Conservation (phyloP, 163 green algal genomes). For the Chlorella variabilis region DNA sequence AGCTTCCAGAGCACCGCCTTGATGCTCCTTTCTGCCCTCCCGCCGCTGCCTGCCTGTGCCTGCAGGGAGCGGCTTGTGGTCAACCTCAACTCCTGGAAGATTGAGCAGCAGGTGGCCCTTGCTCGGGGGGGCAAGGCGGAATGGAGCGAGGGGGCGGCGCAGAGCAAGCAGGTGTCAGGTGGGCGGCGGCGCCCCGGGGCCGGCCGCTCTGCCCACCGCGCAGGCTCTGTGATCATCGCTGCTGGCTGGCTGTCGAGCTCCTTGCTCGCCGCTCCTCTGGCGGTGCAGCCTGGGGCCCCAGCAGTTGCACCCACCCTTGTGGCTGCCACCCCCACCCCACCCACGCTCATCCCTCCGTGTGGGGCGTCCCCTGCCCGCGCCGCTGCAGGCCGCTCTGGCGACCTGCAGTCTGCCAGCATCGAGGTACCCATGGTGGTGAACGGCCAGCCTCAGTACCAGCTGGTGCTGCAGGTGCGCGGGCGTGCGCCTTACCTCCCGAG, state of each 20-base stretch:
- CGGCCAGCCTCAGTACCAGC: constrained; percentile 48
- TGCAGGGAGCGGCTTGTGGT: constrained; percentile 64
- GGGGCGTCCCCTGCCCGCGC: no score
- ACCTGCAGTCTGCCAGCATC: constrained; percentile 31
- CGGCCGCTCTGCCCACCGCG: no score
- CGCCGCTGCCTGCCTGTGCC: no score
- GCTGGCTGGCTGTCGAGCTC: no score
- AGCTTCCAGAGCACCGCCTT: no score
- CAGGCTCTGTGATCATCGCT: no score
- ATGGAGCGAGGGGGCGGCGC: constrained; percentile 4
- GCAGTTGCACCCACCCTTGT: no score
- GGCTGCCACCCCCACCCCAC: no score
- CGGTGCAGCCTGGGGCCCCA: no score
- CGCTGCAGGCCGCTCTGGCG: constrained; percentile 7
- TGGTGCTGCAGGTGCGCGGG: constrained; percentile 35
- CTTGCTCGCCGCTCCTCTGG: no score
- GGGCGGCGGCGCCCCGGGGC: not conserved
- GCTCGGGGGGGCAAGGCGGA: constrained; percentile 10
- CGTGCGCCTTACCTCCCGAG: no score
- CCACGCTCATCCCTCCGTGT: not conserved
- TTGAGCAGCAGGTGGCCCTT: constrained; percentile 51
- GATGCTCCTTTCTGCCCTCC: no score
- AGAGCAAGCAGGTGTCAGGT: constrained; percentile 17
- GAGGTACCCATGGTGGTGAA: constrained; percentile 44
- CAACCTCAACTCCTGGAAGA: constrained; percentile 53